phyloP scores from a whole-genome alignment of 768 basidiomycete species.

The Lactarius sanguifluus region DNA sequence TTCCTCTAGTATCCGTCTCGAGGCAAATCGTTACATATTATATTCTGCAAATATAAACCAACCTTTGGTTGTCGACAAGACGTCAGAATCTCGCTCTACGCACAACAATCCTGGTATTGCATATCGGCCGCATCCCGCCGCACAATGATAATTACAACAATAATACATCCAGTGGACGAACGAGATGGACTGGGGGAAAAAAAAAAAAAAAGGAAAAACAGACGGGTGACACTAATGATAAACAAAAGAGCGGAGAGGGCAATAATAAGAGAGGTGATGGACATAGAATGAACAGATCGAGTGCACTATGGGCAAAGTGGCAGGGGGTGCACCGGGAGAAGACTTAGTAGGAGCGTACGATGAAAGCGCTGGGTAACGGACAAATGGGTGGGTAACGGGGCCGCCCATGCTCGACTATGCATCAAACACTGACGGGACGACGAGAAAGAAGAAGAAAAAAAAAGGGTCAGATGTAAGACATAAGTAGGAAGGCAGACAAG shows the following conservation, averaged over 20 bases:
- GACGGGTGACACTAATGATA: slow-evolving; percentile 17
- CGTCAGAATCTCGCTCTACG: not conserved
- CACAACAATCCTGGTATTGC: slow-evolving; percentile 28
- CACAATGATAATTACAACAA: slow-evolving; percentile 30
- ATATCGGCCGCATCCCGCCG: slow-evolving; percentile 24
- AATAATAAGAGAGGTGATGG: not conserved
- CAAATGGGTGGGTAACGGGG: slow-evolving; percentile 26
- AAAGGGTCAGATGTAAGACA: slow-evolving; percentile 19
- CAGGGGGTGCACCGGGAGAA: not conserved
- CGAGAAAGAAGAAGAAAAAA: slow-evolving; percentile 4
- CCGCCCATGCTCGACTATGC: slow-evolving; percentile 10
- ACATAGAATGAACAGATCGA: slow-evolving; percentile 16
- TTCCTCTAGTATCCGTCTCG: not conserved
- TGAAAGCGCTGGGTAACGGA: slow-evolving; percentile 28
- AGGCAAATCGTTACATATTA: not conserved
- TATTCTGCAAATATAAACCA: not conserved
- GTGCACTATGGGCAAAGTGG: slow-evolving; percentile 9
- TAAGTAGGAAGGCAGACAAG: slow-evolving; percentile 17
- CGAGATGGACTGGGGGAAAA: slow-evolving; percentile 17
- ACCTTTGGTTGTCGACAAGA: not conserved
- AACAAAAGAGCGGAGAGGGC: slow-evolving; percentile 18
- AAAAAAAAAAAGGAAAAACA: slow-evolving; percentile 6
- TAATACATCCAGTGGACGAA: slow-evolving; percentile 31
- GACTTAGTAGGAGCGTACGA: slow-evolving; percentile 17
- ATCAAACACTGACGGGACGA: slow-evolving; percentile 16